Evolutionary conservation across 2,329 filamentous ascomycete species (phyloP).

Genomic region (Scytalidium lignicola): DNA sequence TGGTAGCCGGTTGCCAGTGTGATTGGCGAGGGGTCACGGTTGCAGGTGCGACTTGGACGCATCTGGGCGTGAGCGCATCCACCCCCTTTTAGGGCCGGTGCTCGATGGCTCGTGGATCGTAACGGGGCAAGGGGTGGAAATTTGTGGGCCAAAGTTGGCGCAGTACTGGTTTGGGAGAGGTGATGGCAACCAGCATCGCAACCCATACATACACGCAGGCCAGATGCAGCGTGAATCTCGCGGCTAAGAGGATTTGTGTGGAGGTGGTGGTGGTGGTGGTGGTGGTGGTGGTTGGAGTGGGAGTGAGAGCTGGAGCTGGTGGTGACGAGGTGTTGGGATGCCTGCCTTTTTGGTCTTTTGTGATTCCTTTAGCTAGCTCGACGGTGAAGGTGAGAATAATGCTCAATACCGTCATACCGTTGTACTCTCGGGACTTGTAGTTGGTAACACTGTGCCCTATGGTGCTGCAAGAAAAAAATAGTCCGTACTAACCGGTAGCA

Average conservation of each 20-base stretch:
- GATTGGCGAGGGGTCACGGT: not conserved
- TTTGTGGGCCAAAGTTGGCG: not conserved
- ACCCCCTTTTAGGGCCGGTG: not conserved
- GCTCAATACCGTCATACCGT: too few species aligned
- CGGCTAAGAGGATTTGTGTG: not conserved
- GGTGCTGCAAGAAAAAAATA: too few species aligned
- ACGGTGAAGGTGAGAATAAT: too few species aligned
- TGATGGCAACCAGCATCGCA: not conserved
- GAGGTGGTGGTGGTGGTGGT: not conserved
- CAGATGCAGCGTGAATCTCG: not conserved
- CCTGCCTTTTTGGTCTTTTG: too few species aligned
- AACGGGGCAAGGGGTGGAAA: not conserved
- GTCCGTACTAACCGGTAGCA: too few species aligned
- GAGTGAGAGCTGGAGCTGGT: too few species aligned
- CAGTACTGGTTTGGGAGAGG: not conserved
- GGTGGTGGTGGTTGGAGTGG: not conserved
- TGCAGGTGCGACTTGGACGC: not conserved
- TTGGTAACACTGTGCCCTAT: too few species aligned
- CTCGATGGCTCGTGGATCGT: not conserved
- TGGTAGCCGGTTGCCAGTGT: not conserved
- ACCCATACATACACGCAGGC: not conserved
- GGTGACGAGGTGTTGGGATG: too few species aligned
- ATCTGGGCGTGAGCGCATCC: not conserved
- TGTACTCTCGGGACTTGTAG: too few species aligned
- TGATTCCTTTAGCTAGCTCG: too few species aligned